Evolutionary conservation across 78 protist genomes (phyloP), one percentile per base, ranked within the genome.

Genomic region (Planoprotostelium fungivorum): DNA sequence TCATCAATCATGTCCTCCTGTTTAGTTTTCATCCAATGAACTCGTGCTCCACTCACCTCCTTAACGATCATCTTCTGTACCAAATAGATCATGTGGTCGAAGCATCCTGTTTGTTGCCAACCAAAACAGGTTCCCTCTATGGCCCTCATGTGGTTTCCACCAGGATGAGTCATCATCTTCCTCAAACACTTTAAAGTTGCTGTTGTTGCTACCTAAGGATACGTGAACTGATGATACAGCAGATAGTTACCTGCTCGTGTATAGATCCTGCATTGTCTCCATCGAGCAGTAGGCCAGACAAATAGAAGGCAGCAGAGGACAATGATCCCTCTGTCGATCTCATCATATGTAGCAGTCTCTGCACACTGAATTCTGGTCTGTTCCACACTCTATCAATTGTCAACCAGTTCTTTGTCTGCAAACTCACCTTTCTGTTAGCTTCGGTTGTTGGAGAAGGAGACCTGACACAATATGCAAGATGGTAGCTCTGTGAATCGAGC

Each of bases 61-160:
- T 84, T 88, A 31, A 73, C 87, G 37, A 88, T 83, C 86, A 91
- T 29, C 37, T 91, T 87, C 0, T 86, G 31, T 1, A 92, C 1
- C 29, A 92, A 83, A 63, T 89, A 92, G 10, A 86, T 89, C 38
- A 37, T 35, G 1, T 91, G 92, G 89, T 92, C 94, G 29, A 92
- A 37, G 36, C 83, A 35, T 1, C 94, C 94, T 28, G 87, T 38
- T 51, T 35, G 83, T 1, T 90, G 94, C 51, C 84, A 73, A 63
- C 94, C 94, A 38, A 89, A 63, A 35, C 94, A 91, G 31, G 91
- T 91, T 35, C 94, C 94, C 38, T 91, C 94, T 1, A 91, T 31
- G 0, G 88, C 90, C n/a, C 90, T 73, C 37, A 91, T 36, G 25
- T 90, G 88, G 1, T 34, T 36, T 34, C 90, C 88, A 23, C 51